Evolutionary conservation across 2,329 filamentous ascomycete genomes (phyloP), one percentile per base, ranked within the genome.

Genomic region (Botrytis aclada): DNA sequence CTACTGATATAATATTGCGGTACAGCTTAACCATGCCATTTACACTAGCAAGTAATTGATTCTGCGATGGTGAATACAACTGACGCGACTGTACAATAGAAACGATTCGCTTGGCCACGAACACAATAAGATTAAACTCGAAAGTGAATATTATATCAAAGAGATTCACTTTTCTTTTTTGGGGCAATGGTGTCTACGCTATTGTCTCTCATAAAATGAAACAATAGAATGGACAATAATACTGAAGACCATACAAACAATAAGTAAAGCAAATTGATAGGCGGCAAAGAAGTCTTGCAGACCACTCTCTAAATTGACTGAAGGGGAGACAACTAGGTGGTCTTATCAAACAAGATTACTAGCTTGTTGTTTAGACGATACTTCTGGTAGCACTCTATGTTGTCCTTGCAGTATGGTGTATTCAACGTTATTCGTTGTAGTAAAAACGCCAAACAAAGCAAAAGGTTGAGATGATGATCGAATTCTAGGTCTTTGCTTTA

Each of bases 311-410:
- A 16, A 34, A 9, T 54, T 54, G 25, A 29, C 32, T 32, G 34
- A 34, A 29, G 34, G 10, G 9, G 9, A 54, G 32, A 66, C 32
- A 5, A 1, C 10, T 14, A 29, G 25, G 7, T n/a, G 20, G 20
- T 37, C 3, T 7, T 43, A 7, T 10, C 32, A 10, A 1, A 20
- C n/a, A 18, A 63, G 60, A 3, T 2, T 3, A 43, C 5, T 10
- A 29, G n/a, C 5, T 29, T 22, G 16, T 0, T 1, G 16, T 41
- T 12, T 29, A 1, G 6, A 5, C 39, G 12, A 20, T 18, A 1
- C 6, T 18, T 18, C 4, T 39, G 3, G 25, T 4, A 54, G 37
- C 16, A 29, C 14, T 41, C n/a, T 1, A 29, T 43, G 43, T 43
- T 41, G 4, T 41, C n/a, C 25, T 12, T 18, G n/a, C n/a, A 63